Evolutionary conservation across 495 filamentous ascomycete species (phyloP).

Genomic region (Trichoderma reesei): DNA sequence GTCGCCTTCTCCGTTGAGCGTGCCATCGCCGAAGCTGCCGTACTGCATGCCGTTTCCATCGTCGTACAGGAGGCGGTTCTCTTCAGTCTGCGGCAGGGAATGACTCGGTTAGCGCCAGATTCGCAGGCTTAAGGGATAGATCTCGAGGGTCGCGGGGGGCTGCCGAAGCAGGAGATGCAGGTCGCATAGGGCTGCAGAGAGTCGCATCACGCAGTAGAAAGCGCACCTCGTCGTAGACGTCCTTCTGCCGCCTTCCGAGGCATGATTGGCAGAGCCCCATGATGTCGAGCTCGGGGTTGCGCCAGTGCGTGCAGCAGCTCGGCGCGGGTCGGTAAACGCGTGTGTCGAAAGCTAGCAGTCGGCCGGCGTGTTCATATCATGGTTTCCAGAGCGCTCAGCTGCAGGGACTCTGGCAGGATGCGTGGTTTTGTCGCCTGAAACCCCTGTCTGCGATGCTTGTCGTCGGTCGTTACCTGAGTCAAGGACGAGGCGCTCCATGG

Average conservation of each 20-base stretch:
- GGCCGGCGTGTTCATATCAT: background rate
- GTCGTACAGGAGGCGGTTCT: slow-evolving; percentile 43
- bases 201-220: background rate
- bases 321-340: background rate
- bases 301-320: slow-evolving; percentile 10
- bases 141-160: no score
- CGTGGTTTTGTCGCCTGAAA: background rate
- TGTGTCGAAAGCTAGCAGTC: background rate
- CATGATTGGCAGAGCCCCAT: slow-evolving; percentile 42
- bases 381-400: background rate
- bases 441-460: background rate
- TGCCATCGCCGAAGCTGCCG: slow-evolving; percentile 43
- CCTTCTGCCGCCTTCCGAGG: slow-evolving; percentile 30
- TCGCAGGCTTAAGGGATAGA: no score
- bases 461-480: background rate
- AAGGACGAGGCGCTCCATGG: background rate
- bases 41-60: slow-evolving; percentile 44
- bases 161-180: no score
- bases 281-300: slow-evolving; percentile 12
- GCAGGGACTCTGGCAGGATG: background rate
- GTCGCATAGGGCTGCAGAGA: background rate
- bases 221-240: slow-evolving; percentile 34
- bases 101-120: background rate
- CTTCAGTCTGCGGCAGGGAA: slow-evolving; percentile 33
- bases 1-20: slow-evolving; percentile 41